These are phyloP conservation scores for Patellaria atrata DNA, from an alignment of 495 filamentous ascomycete genomes.

Conservation along the genomic window DNA sequence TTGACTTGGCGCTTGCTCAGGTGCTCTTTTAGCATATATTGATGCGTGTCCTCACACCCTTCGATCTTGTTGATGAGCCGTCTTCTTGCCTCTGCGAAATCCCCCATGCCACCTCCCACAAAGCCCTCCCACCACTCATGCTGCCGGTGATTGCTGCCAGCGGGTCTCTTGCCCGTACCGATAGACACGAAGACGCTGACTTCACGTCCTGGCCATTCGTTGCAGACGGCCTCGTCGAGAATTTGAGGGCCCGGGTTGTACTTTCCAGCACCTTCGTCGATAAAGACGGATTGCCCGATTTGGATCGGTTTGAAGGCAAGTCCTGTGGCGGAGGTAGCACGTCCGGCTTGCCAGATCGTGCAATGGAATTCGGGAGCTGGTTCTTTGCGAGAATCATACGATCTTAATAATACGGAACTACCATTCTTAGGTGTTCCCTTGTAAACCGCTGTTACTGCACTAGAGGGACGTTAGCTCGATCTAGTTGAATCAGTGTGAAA, in stretches of 20 bases:
- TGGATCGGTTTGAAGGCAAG: conserved; percentile 92
- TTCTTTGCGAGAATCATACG: conserved; percentile 88
- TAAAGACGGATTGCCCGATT: conserved; percentile 82
- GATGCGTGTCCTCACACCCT: conserved; percentile 83
- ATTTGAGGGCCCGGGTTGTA: conserved; percentile 81
- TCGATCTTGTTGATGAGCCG: conserved; percentile 82
- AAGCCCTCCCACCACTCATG: conserved; percentile 89
- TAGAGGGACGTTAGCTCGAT: conserved; percentile 29
- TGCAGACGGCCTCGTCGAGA: conserved; percentile 77
- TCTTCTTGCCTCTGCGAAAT: conserved; percentile 78
- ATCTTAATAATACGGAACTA: conserved; percentile 60
- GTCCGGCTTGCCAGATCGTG: conserved; percentile 89
- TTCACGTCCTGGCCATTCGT: conserved; percentile 89
- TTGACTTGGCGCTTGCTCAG: conserved; percentile 65
- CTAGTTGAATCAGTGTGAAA: not conserved
- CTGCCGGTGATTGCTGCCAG: conserved; percentile 48
- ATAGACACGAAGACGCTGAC: conserved; percentile 82
- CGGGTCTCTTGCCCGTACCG: conserved; percentile 79
- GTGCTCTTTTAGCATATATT: conserved; percentile 62
- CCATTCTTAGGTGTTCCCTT: conserved; percentile 58
- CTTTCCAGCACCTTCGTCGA: conserved; percentile 81
- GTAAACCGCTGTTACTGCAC: conserved; percentile 82
- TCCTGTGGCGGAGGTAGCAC: conserved; percentile 84
- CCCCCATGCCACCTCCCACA: conserved; percentile 53
- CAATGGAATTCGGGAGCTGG: conserved; percentile 78